Conservation (phyloP, 2,329 filamentous ascomycete species). For the Aurifilum marmelostoma region DNA sequence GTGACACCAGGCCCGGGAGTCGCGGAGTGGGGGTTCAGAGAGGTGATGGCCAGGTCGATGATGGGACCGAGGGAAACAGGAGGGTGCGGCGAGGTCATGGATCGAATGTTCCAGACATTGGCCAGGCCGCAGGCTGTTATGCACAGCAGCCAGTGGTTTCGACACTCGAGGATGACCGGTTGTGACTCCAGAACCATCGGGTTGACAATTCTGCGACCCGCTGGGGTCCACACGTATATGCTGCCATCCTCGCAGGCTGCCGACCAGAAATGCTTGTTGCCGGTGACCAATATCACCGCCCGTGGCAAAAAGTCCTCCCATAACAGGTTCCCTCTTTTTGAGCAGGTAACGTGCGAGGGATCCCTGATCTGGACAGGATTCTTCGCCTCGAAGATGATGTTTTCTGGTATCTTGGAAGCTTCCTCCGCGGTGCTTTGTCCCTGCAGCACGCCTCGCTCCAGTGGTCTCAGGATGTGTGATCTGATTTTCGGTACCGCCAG, state of each 20-base stretch:
- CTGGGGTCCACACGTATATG: constrained; percentile 88
- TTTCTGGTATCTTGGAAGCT: constrained; percentile 66
- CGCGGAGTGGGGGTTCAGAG: constrained; percentile 73
- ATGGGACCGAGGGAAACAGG: constrained; percentile 88
- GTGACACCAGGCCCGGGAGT: constrained; percentile 83
- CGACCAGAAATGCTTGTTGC: constrained; percentile 88
- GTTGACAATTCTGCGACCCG: constrained; percentile 82
- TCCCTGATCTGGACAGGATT: constrained; percentile 80
- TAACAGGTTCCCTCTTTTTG: constrained; percentile 75
- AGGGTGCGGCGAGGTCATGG: constrained; percentile 81
- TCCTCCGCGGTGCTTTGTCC: constrained; percentile 60
- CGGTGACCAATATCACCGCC: constrained; percentile 86
- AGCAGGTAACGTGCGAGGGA: constrained; percentile 80
- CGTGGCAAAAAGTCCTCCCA: constrained; percentile 95
- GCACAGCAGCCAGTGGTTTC: constrained; percentile 86
- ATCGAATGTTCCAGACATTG: constrained; percentile 91
- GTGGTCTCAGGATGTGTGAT: constrained; percentile 77
- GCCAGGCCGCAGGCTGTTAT: constrained; percentile 87
- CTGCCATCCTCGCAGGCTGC: constrained; percentile 92
- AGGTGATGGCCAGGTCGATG: constrained; percentile 81
- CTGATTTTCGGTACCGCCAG: constrained; percentile 87
- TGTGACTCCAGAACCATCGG: constrained; percentile 88
- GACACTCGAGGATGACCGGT: constrained; percentile 89
- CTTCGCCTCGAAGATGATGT: constrained; percentile 82
- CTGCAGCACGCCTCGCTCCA: constrained; percentile 68